phyloP scores from a whole-genome alignment of 148 eudicot genomes.

The Vaccinium darrowii region DNA sequence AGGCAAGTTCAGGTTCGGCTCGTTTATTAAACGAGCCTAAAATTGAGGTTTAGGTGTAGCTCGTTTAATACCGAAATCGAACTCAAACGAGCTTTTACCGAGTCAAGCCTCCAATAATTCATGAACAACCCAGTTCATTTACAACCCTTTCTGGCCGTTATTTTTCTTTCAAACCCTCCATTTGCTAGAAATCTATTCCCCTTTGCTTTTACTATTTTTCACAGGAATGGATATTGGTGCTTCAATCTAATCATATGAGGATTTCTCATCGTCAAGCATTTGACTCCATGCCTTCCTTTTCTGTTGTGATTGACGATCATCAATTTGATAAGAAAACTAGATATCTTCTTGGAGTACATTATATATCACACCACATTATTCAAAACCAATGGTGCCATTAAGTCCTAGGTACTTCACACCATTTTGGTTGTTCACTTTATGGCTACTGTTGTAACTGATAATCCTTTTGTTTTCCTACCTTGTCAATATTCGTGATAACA shows the following conservation, averaged over 20 bases:
- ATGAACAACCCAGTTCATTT: too few relatives aligned
- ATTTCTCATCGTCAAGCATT: background rate
- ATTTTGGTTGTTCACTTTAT: background rate
- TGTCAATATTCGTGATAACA: background rate
- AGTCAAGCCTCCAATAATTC: too few relatives aligned
- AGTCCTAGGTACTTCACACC: background rate
- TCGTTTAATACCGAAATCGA: too few relatives aligned
- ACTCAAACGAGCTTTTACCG: too few relatives aligned
- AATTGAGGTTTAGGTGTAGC: too few relatives aligned
- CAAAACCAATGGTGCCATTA: background rate
- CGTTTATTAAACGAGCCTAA: too few relatives aligned
- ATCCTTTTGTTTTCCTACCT: too few relatives aligned
- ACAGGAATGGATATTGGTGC: background rate
- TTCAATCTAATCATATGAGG: background rate
- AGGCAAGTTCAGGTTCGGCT: too few relatives aligned
- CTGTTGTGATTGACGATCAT: too few relatives aligned
- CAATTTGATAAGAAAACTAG: too few relatives aligned
- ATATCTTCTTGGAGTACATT: too few relatives aligned
- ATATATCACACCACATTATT: background rate
- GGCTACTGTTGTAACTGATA: background rate
- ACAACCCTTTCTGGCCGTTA: too few relatives aligned
- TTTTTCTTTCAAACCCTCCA: background rate
- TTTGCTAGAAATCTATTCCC: background rate
- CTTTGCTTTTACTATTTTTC: background rate
- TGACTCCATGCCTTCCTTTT: background rate